These are phyloP conservation scores for Carex myosuroides DNA, from an alignment of 176 grass and related monocot species.

Conservation along the genomic window DNA sequence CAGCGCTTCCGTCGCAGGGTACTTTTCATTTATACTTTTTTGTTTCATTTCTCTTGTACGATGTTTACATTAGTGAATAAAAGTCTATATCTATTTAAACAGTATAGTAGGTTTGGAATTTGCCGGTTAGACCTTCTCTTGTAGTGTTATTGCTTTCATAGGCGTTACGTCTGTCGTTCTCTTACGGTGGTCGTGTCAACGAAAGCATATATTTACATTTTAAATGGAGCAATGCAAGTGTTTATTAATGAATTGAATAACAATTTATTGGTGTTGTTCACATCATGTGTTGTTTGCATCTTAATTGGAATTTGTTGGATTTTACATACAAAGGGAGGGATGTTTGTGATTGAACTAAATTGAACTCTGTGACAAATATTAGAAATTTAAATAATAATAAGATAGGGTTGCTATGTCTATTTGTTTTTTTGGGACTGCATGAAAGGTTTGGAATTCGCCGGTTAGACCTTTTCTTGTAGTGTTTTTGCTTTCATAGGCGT, in stretches of 20 bases:
- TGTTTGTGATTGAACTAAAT: not conserved
- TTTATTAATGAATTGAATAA: not conserved
- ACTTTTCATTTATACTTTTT: not conserved
- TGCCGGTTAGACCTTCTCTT: not conserved
- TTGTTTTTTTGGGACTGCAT: no score
- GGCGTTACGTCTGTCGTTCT: slow-evolving; percentile 1
- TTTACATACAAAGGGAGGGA: not conserved
- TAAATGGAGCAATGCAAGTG: not conserved
- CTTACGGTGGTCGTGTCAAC: slow-evolving; percentile 19
- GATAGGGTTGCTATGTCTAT: no score
- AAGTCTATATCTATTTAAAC: no score
- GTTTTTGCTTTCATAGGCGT: no score
- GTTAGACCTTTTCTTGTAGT: no score
- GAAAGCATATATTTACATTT: slow-evolving; percentile 19
- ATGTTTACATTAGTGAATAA: no score
- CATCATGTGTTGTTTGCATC: not conserved
- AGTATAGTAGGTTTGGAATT: no score
- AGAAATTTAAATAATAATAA: no score
- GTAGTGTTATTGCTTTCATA: not conserved
- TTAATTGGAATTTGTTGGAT: not conserved
- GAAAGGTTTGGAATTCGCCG: no score
- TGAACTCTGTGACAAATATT: not conserved
- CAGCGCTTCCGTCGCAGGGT: slow-evolving; percentile 65
- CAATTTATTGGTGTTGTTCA: not conserved
- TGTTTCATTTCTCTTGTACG: no score